phyloP scores from a whole-genome alignment of 352 stramenopile species.

The Globisporangium sylvaticum region DNA sequence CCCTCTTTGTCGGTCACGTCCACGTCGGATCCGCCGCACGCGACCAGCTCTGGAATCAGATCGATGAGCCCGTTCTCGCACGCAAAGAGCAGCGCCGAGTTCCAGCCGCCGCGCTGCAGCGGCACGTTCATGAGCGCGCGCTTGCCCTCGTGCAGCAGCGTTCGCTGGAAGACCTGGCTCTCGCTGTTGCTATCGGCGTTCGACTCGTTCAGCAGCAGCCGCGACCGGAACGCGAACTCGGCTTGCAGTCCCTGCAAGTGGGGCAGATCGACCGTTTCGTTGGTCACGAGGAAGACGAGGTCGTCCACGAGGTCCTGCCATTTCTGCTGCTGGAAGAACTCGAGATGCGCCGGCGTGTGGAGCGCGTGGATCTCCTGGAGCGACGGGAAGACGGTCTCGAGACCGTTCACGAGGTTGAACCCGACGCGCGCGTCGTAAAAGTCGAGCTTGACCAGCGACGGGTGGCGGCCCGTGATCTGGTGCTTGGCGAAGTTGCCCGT shows the following conservation, averaged over 20 bases:
- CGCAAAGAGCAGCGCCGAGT: conserved; percentile 57
- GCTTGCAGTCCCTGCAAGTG: conserved; percentile 47
- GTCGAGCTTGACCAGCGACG: conserved; percentile 48
- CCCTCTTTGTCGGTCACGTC: conserved; percentile 70
- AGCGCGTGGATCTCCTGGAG: conserved; percentile 51
- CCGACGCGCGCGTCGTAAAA: conserved; percentile 66
- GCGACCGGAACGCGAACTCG: conserved; percentile 38
- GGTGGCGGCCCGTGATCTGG: conserved; percentile 53
- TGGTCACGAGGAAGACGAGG: conserved; percentile 51
- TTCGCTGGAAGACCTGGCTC: conserved; percentile 37
- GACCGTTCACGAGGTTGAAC: conserved; percentile 32
- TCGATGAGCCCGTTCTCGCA: conserved; percentile 53
- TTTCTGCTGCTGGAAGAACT: conserved; percentile 44
- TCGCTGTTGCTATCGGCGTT: neutral
- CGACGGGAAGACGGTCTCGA: conserved; percentile 63
- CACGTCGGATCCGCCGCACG: conserved; percentile 24
- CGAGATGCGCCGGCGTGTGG: conserved; percentile 69
- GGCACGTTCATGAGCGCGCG: conserved; percentile 56
- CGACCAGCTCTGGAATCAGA: conserved; percentile 42
- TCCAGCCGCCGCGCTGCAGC: conserved; percentile 29
- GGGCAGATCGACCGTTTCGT: conserved; percentile 58
- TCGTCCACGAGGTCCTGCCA: conserved; percentile 44
- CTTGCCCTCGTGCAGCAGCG: conserved; percentile 30
- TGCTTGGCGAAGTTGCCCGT: conserved; percentile 43
- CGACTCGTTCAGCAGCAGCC: neutral